phyloP scores from a whole-genome alignment of 164 flowering plant genomes.

The Liriodendron chinense region DNA sequence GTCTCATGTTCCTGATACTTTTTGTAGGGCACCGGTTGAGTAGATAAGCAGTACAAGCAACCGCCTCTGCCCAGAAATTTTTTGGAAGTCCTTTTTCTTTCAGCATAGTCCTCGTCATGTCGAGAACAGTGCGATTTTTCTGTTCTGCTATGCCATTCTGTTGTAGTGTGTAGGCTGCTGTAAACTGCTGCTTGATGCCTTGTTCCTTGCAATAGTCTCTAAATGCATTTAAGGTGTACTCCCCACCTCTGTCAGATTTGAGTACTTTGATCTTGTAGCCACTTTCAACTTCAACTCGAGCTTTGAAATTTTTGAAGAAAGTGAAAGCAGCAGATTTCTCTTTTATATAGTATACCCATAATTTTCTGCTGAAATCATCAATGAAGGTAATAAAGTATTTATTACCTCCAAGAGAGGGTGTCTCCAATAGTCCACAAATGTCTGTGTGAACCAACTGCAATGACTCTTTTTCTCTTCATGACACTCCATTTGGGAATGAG shows the following conservation, averaged over 20 bases:
- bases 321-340: neutral
- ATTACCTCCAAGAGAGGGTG: neutral
- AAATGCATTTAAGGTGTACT: no score
- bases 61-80: neutral
- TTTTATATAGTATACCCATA: neutral
- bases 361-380: neutral
- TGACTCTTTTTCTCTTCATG: no score
- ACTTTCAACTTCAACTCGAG: neutral
- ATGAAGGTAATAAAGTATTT: neutral
- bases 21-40: neutral
- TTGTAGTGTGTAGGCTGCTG: neutral
- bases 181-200: neutral
- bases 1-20: neutral
- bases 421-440: no score
- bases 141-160: neutral
- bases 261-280: neutral
- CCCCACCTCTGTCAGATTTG: no score
- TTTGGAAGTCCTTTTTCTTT: neutral
- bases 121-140: neutral
- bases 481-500: no score
- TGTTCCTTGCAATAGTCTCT: no score
- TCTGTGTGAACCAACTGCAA: no score
- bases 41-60: neutral
- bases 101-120: neutral
- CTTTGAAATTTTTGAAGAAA: neutral